These are phyloP conservation scores for Cladosporium colombiae DNA, from an alignment of 2,329 filamentous ascomycete genomes.

Conservation along the genomic window DNA sequence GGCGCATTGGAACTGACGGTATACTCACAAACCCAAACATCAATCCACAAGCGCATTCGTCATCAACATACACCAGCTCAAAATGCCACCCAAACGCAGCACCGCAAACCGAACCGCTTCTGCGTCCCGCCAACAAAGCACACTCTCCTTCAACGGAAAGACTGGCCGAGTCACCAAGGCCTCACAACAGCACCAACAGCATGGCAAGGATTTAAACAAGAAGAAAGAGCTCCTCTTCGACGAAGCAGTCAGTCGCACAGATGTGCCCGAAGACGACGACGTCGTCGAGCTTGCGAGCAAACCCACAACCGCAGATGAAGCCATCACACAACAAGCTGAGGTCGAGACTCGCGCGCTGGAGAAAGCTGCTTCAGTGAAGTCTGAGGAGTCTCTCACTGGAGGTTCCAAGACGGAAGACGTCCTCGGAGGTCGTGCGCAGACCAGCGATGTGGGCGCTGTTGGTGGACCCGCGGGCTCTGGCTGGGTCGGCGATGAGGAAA, in stretches of 20 bases:
- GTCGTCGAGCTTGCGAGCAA: slow-evolving; percentile 21
- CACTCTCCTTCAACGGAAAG: slow-evolving; percentile 62
- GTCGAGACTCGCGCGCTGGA: slow-evolving; percentile 20
- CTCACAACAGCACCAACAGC: slow-evolving; percentile 38
- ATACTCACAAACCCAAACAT: neutral
- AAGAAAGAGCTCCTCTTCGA: slow-evolving; percentile 43
- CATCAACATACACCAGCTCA: neutral
- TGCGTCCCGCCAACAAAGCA: slow-evolving; percentile 54
- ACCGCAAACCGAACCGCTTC: slow-evolving; percentile 46
- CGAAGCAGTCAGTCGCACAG: slow-evolving; percentile 25
- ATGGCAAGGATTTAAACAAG: slow-evolving; percentile 33
- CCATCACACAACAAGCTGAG: slow-evolving; percentile 43
- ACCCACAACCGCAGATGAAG: slow-evolving; percentile 42
- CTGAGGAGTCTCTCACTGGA: slow-evolving; percentile 27
- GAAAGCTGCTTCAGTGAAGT: neutral
- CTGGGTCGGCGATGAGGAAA: slow-evolving; percentile 46
- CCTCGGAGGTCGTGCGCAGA: slow-evolving; percentile 33
- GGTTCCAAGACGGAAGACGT: slow-evolving; percentile 33
- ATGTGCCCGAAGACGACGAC: slow-evolving; percentile 32
- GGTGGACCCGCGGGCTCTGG: slow-evolving; percentile 44
- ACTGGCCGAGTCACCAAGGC: slow-evolving; percentile 58
- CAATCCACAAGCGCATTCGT: neutral
- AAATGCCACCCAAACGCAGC: slow-evolving; percentile 50
- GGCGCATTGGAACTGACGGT: neutral
- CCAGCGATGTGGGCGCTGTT: slow-evolving; percentile 45